These are phyloP conservation scores for Lathyrus tuberosus DNA, from an alignment of 306 rosid genomes.

Conservation along the genomic window DNA sequence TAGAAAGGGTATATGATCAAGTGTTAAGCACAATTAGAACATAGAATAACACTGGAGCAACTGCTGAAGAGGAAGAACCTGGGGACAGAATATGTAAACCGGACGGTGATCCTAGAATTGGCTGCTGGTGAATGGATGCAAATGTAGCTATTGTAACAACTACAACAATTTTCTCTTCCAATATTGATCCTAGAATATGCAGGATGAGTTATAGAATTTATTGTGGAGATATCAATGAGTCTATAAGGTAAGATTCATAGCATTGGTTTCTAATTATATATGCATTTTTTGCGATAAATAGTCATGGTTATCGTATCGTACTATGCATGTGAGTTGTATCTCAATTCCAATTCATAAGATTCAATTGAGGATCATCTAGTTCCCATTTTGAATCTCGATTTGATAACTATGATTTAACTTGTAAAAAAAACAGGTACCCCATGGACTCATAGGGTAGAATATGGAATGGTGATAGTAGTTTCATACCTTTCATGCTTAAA, in stretches of 20 bases:
- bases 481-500: conserved; percentile 66
- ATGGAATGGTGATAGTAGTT: conserved; percentile 74
- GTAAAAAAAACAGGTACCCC: conserved; percentile 72
- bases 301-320: neutral
- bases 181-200: too few species aligned
- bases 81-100: conserved; percentile 52
- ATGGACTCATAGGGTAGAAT: conserved; percentile 75
- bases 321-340: neutral
- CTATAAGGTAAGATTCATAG: conserved; percentile 56
- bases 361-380: neutral
- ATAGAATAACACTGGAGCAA: conserved; percentile 39
- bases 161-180: too few species aligned
- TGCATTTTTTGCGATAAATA: neutral
- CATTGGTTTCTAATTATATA: neutral
- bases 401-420: conserved; percentile 13
- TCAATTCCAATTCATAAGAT: neutral
- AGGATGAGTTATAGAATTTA: conserved; percentile 70
- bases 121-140: conserved; percentile 46
- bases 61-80: conserved; percentile 52
- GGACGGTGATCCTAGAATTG: conserved; percentile 48
- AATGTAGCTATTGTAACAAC: conserved; percentile 50
- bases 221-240: conserved; percentile 70
- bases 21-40: too few species aligned
- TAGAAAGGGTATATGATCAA: too few species aligned
- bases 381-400: neutral